phyloP scores from a whole-genome alignment of 306 rosid genomes.

The Cicer yamashitae region DNA sequence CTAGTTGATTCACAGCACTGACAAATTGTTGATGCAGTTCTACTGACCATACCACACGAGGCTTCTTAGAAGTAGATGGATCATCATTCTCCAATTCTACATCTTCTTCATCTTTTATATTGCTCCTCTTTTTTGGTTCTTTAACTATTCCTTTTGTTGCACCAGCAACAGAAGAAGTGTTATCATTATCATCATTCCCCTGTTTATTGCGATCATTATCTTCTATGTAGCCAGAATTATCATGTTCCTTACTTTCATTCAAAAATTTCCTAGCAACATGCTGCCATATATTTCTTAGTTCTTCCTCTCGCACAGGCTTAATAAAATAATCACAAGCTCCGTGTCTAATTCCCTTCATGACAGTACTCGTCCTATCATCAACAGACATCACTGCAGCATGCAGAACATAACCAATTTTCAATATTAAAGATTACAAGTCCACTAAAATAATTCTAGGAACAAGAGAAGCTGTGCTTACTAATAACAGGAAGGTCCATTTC shows the following conservation, averaged over 20 bases:
- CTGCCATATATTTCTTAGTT: constrained; percentile 81
- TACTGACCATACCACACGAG: constrained; percentile 86
- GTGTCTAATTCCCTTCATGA: constrained; percentile 72
- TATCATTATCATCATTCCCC: constrained; percentile 62
- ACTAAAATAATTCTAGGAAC: constrained; percentile 5
- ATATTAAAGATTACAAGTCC: constrained; percentile 6
- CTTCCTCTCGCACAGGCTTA: constrained; percentile 79
- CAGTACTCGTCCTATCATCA: constrained; percentile 72
- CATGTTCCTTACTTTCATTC: constrained; percentile 66
- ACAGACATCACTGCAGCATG: constrained; percentile 77
- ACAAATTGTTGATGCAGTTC: constrained; percentile 88
- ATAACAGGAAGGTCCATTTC: constrained; percentile 88
- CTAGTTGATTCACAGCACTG: constrained; percentile 84
- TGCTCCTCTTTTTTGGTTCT: constrained; percentile 65
- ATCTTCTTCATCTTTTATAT: constrained; percentile 65
- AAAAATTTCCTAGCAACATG: constrained; percentile 66
- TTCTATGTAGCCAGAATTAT: constrained; percentile 63
- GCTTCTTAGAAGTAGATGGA: constrained; percentile 72
- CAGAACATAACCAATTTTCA: constrained; percentile 40
- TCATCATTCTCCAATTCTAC: constrained; percentile 53
- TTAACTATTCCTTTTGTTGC: constrained; percentile 57
- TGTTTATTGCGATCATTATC: constrained; percentile 56
- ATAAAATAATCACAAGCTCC: constrained; percentile 84
- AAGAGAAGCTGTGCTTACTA: constrained; percentile 56
- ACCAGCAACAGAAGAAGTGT: constrained; percentile 61